Evolutionary conservation across 257 asterid species (phyloP).

Genomic region (Hygrophila difformis): DNA sequence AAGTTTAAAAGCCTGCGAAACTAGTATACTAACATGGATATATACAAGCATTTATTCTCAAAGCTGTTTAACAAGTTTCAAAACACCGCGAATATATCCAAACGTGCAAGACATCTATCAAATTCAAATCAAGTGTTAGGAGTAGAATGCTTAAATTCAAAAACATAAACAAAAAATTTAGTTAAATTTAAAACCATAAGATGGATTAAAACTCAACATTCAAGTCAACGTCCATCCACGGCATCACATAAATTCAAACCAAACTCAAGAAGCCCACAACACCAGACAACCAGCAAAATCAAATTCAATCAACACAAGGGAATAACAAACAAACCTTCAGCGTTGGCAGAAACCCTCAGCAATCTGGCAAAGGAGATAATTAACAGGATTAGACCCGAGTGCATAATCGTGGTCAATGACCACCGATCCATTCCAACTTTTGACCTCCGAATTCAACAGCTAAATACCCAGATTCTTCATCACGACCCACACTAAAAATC

Average conservation of each 20-base stretch:
- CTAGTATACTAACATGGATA: too few species aligned
- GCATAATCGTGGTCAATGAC: slow-evolving; percentile 39
- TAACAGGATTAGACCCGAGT: slow-evolving; percentile 28
- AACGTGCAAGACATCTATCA: too few species aligned
- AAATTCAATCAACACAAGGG: background rate
- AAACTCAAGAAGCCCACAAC: background rate
- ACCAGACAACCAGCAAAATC: background rate
- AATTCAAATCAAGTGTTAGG: too few species aligned
- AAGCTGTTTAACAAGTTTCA: too few species aligned
- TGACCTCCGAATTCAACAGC: slow-evolving; percentile 16
- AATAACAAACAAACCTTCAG: slow-evolving; percentile 54
- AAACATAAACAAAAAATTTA: background rate
- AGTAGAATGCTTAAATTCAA: background rate
- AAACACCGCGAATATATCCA: background rate
- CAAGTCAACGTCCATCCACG: slow-evolving; percentile 23
- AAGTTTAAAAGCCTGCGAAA: too few species aligned
- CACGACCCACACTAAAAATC: slow-evolving; percentile 16
- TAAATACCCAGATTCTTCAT: slow-evolving; percentile 26
- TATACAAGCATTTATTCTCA: too few species aligned
- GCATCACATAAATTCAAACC: background rate
- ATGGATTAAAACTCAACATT: too few species aligned
- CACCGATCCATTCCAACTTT: slow-evolving; percentile 51
- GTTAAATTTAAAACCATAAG: too few species aligned
- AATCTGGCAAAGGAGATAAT: slow-evolving; percentile 35
- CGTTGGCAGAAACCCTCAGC: slow-evolving; percentile 53